Percentiles rank a stretch among this genome's conserved stretches.
Evolutionary conservation across 306 rosid species (phyloP).

Genomic region (Sechiopsis laciniata): DNA sequence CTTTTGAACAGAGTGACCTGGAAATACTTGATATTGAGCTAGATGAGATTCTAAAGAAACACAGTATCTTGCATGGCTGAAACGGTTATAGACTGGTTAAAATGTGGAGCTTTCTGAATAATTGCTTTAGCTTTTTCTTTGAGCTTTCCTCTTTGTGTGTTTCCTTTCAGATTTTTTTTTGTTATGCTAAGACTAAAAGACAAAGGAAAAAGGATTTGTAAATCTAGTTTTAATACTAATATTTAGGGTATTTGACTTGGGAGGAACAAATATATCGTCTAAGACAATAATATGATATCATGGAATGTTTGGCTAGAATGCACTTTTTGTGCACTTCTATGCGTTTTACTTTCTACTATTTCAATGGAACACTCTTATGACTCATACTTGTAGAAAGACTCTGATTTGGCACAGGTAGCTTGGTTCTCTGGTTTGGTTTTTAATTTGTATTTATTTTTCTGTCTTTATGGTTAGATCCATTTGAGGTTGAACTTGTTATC

Average conservation of each 20-base stretch:
- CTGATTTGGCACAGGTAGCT: no score
- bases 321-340: not conserved
- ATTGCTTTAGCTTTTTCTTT: not conserved
- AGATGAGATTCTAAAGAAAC: conserved; percentile 6
- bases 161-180: not conserved
- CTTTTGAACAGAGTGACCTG: not conserved
- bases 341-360: not conserved
- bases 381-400: no score
- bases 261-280: not conserved
- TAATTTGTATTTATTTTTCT: no score
- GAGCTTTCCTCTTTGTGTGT: not conserved
- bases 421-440: no score
- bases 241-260: not conserved
- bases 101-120: not conserved
- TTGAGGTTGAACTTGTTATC: not conserved
- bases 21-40: not conserved
- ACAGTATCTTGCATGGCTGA: not conserved
- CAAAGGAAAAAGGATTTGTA: not conserved
- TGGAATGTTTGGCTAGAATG: not conserved
- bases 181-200: not conserved
- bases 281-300: not conserved
- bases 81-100: not conserved
- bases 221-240: not conserved
- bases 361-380: not conserved
- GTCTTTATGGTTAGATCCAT: no score